These are phyloP conservation scores for Pyricularia pennisetigena DNA, from an alignment of 2,329 filamentous ascomycete genomes.

Conservation along the genomic window DNA sequence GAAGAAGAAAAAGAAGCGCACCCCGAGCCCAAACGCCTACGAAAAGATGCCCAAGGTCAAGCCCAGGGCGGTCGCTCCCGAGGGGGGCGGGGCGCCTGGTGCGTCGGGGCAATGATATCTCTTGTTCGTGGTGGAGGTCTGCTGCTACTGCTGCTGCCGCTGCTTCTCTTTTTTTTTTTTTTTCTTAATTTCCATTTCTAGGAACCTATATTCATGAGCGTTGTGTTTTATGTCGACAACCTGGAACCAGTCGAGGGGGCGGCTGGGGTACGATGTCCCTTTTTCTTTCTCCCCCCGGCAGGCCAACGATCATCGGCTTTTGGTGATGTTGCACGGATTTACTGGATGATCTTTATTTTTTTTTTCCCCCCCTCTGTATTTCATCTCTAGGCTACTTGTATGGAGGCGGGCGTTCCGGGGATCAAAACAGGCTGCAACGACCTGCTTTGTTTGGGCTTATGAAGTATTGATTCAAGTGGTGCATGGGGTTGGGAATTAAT, in stretches of 20 bases:
- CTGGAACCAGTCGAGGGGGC: too few relatives aligned
- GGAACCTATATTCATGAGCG: too few relatives aligned
- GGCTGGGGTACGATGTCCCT: too few relatives aligned
- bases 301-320: too few relatives aligned
- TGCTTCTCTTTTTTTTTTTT: too few relatives aligned
- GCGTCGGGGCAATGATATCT: not conserved
- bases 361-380: too few relatives aligned
- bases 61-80: not conserved
- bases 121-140: not conserved
- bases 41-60: slow-evolving; percentile 59
- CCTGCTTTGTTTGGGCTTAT: not conserved
- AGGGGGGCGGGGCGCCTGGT: slow-evolving; percentile 1
- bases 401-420: not conserved
- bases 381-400: not conserved
- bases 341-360: too few relatives aligned
- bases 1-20: slow-evolving; percentile 13
- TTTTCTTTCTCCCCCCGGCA: too few relatives aligned
- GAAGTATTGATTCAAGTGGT: too few relatives aligned
- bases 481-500: not conserved
- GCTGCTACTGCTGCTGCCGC: not conserved
- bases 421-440: not conserved
- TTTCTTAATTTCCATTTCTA: too few relatives aligned
- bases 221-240: too few relatives aligned
- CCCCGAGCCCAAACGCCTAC: slow-evolving; percentile 71
- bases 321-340: too few relatives aligned